Evolutionary conservation across 164 flowering plant genomes (phyloP), one percentile per base, ranked within the genome.

Genomic region (Liriodendron chinense): DNA sequence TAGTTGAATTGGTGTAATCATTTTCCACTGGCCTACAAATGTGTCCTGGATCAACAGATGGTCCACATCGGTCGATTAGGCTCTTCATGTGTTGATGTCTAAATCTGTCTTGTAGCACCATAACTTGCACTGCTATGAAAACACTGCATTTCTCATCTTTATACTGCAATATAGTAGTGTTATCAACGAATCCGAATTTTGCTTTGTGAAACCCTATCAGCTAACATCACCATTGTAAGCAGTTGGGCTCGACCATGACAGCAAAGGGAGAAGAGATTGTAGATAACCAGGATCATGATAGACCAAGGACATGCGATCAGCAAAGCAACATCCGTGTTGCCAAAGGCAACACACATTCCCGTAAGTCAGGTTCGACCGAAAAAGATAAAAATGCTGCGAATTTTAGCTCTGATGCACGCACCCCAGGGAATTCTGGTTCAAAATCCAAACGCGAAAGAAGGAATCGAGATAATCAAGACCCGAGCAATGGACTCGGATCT

Each of bases 331-430:
- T 1, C 67, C 28, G 5, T 49, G 69, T 21, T 49, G 14, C 47
- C 70, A 72, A 72, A 73, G 53, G 71, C 65, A 69, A 24, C 47
- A 50, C 76, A 8, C 21, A 63, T 56, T 34, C 78, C 66, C 20
- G 23, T 34, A 74, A 74, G 57, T 73, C 64, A 34, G 77, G 74
- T 56, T 69, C 73, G 68, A 71, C 59, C 5, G 71, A 68, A 26
- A 79, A 78, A 72, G 47, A 61, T 7, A 84, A 81, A 68, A 83
- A 80, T 48, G 25, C 49, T 65, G 22, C 61, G 13, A 66, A 78
- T 76, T 73, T 82, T 71, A 81, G 82, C 74, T 78, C 79, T 65
- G 75, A 85, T 74, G 77, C 84, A 7, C 25, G 72, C 69, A 70
- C 76, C 47, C 71, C 69, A 12, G 77, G 65, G 61, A 72, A 62